phyloP scores from a whole-genome alignment of 1,284 basidiomycete species.

The Schizopora paradoxa region DNA sequence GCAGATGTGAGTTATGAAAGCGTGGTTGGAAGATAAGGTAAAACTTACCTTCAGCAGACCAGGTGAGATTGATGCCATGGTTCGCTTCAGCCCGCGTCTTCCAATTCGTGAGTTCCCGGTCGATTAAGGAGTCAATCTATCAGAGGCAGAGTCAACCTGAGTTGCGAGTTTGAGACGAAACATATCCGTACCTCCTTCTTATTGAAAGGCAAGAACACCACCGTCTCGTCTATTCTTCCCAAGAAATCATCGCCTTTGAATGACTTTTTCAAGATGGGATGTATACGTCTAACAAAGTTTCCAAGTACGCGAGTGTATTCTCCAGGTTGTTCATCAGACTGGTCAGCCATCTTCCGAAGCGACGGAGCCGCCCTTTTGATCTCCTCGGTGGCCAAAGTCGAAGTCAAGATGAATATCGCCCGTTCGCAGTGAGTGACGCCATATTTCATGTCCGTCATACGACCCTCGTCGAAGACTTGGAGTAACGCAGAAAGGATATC shows the following conservation, averaged over 20 bases:
- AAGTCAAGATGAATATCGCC: slow-evolving; percentile 5
- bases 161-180: neutral
- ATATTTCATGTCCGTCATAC: slow-evolving; percentile 1
- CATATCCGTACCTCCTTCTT: neutral
- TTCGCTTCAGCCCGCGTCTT: neutral
- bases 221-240: slow-evolving; percentile 2
- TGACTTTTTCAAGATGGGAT: neutral
- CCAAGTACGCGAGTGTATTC: neutral
- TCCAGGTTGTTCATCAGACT: neutral
- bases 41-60: neutral
- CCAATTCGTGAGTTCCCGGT: neutral
- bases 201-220: slow-evolving; percentile 3
- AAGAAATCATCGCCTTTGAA: slow-evolving; percentile 3
- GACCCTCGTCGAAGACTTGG: slow-evolving; percentile 3
- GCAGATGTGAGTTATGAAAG: neutral
- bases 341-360: neutral
- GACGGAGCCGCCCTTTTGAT: neutral
- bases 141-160: neutral
- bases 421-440: neutral
- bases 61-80: neutral
- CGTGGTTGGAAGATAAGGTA: no score
- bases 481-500: slow-evolving; percentile 1
- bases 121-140: neutral
- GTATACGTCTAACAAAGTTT: neutral
- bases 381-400: neutral